Percentiles rank a stretch among this genome's conserved stretches.
phyloP scores from a whole-genome alignment of 768 basidiomycete species.

The Kwoniella newhampshirensis region DNA sequence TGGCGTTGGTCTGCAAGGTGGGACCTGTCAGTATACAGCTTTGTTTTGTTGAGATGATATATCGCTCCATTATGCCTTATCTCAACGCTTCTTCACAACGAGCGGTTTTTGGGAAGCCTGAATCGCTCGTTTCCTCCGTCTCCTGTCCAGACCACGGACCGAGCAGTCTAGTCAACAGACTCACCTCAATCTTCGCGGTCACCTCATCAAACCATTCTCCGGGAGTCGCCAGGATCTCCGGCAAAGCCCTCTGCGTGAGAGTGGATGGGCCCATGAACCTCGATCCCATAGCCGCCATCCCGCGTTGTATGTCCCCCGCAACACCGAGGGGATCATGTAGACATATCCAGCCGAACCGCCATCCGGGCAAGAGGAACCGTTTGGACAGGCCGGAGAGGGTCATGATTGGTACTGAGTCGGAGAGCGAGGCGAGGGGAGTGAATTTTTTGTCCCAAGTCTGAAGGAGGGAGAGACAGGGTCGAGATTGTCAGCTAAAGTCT shows the following conservation, averaged over 20 bases:
- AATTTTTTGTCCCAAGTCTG: slow-evolving; percentile 50
- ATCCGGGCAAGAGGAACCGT: slow-evolving; percentile 54
- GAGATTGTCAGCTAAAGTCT: too few species aligned
- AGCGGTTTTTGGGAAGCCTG: too few species aligned
- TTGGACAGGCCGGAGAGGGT: slow-evolving; percentile 54
- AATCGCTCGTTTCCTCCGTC: too few species aligned
- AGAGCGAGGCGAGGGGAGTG: slow-evolving; percentile 49
- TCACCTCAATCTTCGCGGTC: slow-evolving; percentile 41
- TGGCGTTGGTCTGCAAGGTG: slow-evolving; percentile 28
- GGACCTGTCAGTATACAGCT: background rate
- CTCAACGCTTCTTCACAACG: too few species aligned
- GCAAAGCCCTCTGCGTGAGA: slow-evolving; percentile 44
- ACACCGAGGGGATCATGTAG: slow-evolving; percentile 52
- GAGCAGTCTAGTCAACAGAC: too few species aligned
- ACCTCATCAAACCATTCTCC: slow-evolving; percentile 45
- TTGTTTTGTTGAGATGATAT: too few species aligned
- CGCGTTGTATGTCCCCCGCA: slow-evolving; percentile 38
- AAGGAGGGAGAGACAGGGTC: background rate
- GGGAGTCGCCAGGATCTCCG: slow-evolving; percentile 40
- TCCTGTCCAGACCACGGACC: too few species aligned
- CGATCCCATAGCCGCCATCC: slow-evolving; percentile 49
- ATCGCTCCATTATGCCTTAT: too few species aligned
- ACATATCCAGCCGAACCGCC: slow-evolving; percentile 53
- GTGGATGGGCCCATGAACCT: slow-evolving; percentile 53
- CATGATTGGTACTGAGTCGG: slow-evolving; percentile 46